These are phyloP conservation scores for Pseudocercospora musae DNA, from an alignment of 2,329 filamentous ascomycete genomes.

Conservation along the genomic window DNA sequence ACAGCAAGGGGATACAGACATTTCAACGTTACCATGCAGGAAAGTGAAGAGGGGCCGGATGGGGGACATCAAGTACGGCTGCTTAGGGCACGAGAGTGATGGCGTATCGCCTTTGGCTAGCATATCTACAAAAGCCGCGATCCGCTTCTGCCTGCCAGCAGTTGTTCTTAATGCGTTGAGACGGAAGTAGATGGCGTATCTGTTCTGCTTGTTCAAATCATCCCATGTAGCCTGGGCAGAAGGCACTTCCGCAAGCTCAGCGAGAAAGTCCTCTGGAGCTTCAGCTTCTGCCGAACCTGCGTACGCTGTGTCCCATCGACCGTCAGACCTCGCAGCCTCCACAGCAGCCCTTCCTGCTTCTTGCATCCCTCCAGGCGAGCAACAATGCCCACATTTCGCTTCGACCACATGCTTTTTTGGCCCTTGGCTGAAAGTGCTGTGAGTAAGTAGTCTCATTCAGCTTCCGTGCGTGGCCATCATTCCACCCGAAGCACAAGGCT, in stretches of 20 bases:
- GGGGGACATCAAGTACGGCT: too few relatives aligned
- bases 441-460: conserved; percentile 50
- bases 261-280: conserved; percentile 51
- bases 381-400: conserved; percentile 56
- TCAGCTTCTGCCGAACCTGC: conserved; percentile 47
- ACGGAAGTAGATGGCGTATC: conserved; percentile 48
- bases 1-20: too few relatives aligned
- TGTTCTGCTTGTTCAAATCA: conserved; percentile 44
- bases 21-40: too few relatives aligned
- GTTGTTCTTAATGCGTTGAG: conserved; percentile 42
- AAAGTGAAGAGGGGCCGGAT: too few relatives aligned
- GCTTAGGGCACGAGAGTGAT: not conserved
- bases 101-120: conserved; percentile 19
- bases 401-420: conserved; percentile 57
- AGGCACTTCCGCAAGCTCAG: conserved; percentile 40
- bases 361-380: conserved; percentile 48
- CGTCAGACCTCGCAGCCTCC: conserved; percentile 55
- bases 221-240: conserved; percentile 43
- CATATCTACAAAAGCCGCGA: conserved; percentile 35
- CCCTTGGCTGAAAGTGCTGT: conserved; percentile 59
- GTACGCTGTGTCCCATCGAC: conserved; percentile 59
- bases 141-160: conserved; percentile 36
- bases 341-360: conserved; percentile 50
- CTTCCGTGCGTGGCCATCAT: conserved; percentile 54
- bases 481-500: conserved; percentile 62